Conservation (phyloP, 352 stramenopile species). For the Pythium aphanidermatum region DNA sequence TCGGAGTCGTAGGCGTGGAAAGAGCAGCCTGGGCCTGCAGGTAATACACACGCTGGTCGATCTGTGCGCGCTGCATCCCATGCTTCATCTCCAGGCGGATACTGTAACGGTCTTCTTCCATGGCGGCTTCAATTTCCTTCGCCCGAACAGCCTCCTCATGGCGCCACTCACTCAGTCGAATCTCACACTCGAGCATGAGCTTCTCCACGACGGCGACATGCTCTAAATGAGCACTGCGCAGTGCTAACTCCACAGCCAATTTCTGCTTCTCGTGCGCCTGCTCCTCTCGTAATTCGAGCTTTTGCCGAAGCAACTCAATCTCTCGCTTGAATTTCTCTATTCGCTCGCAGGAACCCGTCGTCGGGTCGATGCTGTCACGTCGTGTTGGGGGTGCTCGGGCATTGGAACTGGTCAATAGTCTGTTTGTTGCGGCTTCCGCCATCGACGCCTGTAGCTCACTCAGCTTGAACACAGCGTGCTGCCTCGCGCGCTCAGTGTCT, state of each 20-base stretch:
- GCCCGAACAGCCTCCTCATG: conserved; percentile 46
- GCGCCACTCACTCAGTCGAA: conserved; percentile 40
- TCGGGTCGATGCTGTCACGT: conserved; percentile 7
- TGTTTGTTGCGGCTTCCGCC: conserved; percentile 17
- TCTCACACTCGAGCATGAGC: conserved; percentile 40
- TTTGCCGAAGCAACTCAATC: conserved; percentile 55
- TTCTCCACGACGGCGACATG: conserved; percentile 42
- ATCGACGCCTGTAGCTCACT: conserved; percentile 44
- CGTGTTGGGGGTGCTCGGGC: background rate
- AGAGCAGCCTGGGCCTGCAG: conserved; percentile 33
- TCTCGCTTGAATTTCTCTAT: conserved; percentile 66
- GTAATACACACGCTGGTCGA: conserved; percentile 53
- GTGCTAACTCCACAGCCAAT: conserved; percentile 38
- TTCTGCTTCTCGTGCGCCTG: conserved; percentile 48
- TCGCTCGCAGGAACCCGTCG: conserved; percentile 26
- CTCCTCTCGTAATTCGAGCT: conserved; percentile 39
- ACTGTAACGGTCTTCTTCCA: conserved; percentile 66
- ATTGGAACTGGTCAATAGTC: conserved; percentile 1
- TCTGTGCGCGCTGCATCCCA: conserved; percentile 45
- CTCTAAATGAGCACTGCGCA: conserved; percentile 41
- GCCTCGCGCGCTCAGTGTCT: conserved; percentile 44
- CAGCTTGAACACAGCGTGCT: conserved; percentile 58
- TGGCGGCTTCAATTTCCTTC: conserved; percentile 40
- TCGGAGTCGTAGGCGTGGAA: background rate
- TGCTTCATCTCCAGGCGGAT: conserved; percentile 60